Percentiles rank a stretch among this genome's conserved stretches.
These are phyloP conservation scores for Sindora glabra DNA, from an alignment of 306 rosid genomes.

Conservation along the genomic window DNA sequence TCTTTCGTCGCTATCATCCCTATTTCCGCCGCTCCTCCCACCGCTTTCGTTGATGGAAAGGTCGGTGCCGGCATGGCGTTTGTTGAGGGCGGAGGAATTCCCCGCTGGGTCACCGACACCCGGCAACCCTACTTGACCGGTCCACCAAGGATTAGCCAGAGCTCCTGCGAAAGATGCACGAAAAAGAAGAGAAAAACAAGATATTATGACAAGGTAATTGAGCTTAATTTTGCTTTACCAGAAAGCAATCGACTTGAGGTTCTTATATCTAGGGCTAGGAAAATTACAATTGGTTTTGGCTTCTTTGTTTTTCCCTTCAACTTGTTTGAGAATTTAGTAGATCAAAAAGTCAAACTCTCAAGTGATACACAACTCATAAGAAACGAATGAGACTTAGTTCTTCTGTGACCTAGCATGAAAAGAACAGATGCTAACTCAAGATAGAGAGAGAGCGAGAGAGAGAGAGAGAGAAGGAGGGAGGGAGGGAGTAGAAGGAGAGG, in stretches of 20 bases:
- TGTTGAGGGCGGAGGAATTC: constrained; percentile 44
- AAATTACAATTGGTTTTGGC: no score
- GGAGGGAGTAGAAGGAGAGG: background rate
- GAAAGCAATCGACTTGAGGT: background rate
- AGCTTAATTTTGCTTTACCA: no score
- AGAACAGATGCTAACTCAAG: background rate
- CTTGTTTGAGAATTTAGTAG: background rate
- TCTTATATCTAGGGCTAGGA: no score
- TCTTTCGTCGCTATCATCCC: constrained; percentile 47
- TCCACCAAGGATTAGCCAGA: constrained; percentile 99
- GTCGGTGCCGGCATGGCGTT: constrained; percentile 49
- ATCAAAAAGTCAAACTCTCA: constrained; percentile 25
- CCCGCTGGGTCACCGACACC: constrained; percentile 67
- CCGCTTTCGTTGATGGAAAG: constrained; percentile 47
- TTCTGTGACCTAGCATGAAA: constrained; percentile 11
- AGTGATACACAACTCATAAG: no score
- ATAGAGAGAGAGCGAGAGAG: no score
- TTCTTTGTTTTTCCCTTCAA: background rate
- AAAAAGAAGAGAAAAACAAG: background rate
- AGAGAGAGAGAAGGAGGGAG: background rate
- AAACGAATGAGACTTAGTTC: constrained; percentile 8
- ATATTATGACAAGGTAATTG: no score
- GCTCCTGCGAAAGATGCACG: constrained; percentile 8
- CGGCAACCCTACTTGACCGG: constrained; percentile 63
- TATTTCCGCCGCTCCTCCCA: constrained; percentile 11